Evolutionary conservation across 495 filamentous ascomycete genomes (phyloP).

Genomic region (Daldinia vernicosa): DNA sequence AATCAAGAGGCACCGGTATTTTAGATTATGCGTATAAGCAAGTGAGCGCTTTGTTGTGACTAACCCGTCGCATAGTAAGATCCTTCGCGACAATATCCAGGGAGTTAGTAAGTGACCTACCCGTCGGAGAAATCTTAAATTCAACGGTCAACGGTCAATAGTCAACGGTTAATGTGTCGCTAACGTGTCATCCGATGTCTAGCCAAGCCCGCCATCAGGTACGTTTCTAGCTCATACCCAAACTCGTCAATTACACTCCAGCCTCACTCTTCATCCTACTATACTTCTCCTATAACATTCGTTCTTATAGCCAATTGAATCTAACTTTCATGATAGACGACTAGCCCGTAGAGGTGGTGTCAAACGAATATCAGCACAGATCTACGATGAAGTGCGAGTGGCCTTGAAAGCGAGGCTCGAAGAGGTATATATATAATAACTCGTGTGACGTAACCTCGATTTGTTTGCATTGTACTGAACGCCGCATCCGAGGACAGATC

Average conservation of each 20-base stretch:
- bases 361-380: slow-evolving; percentile 69
- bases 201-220: slow-evolving; percentile 76
- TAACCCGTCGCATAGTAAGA: slow-evolving; percentile 55
- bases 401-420: slow-evolving; percentile 63
- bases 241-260: not conserved
- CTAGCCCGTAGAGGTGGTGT: slow-evolving; percentile 82
- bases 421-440: slow-evolving; percentile 53
- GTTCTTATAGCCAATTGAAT: not conserved
- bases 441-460: not conserved
- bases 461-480: slow-evolving; percentile 6
- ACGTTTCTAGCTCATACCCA: slow-evolving; percentile 40
- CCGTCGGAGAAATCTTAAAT: slow-evolving; percentile 3
- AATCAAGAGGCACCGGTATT: slow-evolving; percentile 44
- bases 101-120: slow-evolving; percentile 69
- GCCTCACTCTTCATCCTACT: not conserved
- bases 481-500: slow-evolving; percentile 53
- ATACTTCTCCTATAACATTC: not conserved
- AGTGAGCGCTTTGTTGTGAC: not conserved
- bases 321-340: slow-evolving; percentile 60
- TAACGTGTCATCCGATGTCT: slow-evolving; percentile 33
- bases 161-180: not conserved
- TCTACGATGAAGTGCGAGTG: slow-evolving; percentile 75
- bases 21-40: not conserved
- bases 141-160: not conserved
- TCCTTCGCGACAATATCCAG: slow-evolving; percentile 67